A percentile compares a stretch with the other conserved stretches of the same genome.
Conservation (phyloP, 2,329 filamentous ascomycete species). For the Colletotrichum spaethianum region DNA sequence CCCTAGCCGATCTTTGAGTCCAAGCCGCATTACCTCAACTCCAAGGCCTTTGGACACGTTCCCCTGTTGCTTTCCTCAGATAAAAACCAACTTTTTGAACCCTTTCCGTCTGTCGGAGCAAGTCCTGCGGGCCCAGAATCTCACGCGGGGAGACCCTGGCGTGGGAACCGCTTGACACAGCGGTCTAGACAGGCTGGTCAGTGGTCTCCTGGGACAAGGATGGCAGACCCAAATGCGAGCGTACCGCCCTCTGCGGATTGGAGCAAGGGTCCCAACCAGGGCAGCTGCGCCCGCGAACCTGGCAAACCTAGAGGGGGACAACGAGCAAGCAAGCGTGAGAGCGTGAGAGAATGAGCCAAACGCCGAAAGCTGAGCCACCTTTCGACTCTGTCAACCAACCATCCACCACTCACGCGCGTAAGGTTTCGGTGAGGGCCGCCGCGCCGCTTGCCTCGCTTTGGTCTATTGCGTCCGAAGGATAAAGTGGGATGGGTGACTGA, state of each 20-base stretch:
- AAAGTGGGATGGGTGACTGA: constrained; percentile 24
- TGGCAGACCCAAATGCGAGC: constrained; percentile 21
- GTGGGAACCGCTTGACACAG: constrained; percentile 1
- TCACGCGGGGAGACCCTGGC: constrained; percentile 36
- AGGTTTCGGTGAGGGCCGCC: constrained; percentile 31
- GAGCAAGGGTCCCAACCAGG: constrained; percentile 36
- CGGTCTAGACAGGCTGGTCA: constrained; percentile 31
- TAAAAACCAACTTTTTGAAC: not conserved
- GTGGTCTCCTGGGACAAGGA: constrained; percentile 23
- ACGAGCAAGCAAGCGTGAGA: not conserved
- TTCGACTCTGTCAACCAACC: constrained; percentile 10
- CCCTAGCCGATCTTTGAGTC: not conserved
- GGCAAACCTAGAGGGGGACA: constrained; percentile 8
- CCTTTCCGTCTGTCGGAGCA: not conserved
- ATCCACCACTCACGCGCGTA: constrained; percentile 15
- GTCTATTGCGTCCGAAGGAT: constrained; percentile 25
- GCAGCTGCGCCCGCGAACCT: constrained; percentile 34
- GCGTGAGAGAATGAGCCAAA: not conserved
- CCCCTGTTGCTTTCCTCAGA: not conserved
- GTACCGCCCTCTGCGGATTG: constrained; percentile 10
- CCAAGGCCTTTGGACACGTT: not conserved
- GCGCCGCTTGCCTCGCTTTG: constrained; percentile 4
- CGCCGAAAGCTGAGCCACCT: constrained; percentile 20
- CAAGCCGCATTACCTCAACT: not conserved
- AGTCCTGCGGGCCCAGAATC: not conserved